phyloP scores from a whole-genome alignment of 2,329 filamentous ascomycete genomes.

The Ophiostoma tasmaniense region DNA sequence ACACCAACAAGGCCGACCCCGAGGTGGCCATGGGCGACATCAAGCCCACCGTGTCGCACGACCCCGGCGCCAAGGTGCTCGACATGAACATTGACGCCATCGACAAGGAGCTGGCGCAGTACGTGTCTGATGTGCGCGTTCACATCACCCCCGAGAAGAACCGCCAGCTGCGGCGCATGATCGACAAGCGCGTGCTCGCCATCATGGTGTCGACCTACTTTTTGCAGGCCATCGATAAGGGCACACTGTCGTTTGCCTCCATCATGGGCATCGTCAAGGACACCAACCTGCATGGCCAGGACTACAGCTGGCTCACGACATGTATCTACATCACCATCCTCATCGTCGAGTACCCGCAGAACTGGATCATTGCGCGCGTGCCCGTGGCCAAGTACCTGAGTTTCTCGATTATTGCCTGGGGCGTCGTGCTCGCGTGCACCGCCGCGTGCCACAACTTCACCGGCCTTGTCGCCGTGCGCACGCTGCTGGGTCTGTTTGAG shows the following conservation, averaged over 20 bases:
- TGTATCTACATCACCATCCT: slow-evolving; percentile 67
- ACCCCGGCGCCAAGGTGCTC: neutral
- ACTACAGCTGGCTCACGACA: slow-evolving; percentile 65
- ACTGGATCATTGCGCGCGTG: slow-evolving; percentile 43
- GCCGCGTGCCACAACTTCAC: slow-evolving; percentile 53
- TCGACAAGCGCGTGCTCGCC: slow-evolving; percentile 57
- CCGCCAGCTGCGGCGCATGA: slow-evolving; percentile 51
- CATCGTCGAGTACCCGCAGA: slow-evolving; percentile 64
- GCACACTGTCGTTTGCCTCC: slow-evolving; percentile 54
- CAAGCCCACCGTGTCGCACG: slow-evolving; percentile 2
- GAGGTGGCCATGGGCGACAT: slow-evolving; percentile 3
- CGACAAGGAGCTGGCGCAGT: slow-evolving; percentile 63
- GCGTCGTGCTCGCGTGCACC: slow-evolving; percentile 49
- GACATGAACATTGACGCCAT: slow-evolving; percentile 4
- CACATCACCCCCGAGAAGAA: slow-evolving; percentile 53
- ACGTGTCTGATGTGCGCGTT: slow-evolving; percentile 48
- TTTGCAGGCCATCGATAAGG: slow-evolving; percentile 60
- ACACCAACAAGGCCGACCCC: neutral
- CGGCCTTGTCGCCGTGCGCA: slow-evolving; percentile 51
- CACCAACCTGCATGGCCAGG: slow-evolving; percentile 35
- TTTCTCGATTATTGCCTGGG: slow-evolving; percentile 58
- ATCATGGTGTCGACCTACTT: slow-evolving; percentile 71
- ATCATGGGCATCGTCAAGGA: slow-evolving; percentile 54
- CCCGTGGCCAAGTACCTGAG: slow-evolving; percentile 60
- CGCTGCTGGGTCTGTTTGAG: slow-evolving; percentile 62